These are phyloP conservation scores for Chrysochromulina parva DNA, from an alignment of 78 protist species.

Conservation along the genomic window DNA sequence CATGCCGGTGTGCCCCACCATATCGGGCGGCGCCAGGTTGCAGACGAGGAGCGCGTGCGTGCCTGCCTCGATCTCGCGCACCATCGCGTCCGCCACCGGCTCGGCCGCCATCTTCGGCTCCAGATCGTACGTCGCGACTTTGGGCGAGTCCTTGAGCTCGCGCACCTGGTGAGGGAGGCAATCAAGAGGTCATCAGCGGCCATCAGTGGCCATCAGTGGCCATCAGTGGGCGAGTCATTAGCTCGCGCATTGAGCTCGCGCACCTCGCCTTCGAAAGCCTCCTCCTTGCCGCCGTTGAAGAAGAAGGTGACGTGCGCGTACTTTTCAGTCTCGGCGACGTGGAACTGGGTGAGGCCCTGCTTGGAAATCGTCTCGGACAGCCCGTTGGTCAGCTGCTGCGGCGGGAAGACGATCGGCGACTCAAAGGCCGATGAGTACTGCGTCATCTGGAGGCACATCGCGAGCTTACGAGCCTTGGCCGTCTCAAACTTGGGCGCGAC, in stretches of 20 bases:
- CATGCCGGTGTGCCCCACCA: neutral
- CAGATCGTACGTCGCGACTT: constrained; percentile 42
- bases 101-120: constrained; percentile 26
- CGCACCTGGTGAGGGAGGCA: neutral
- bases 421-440: neutral
- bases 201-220: too few species aligned
- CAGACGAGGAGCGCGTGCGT: constrained; percentile 30
- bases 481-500: constrained; percentile 1
- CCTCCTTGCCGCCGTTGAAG: constrained; percentile 52
- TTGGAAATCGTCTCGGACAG: too few species aligned
- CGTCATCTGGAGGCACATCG: neutral
- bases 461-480: neutral
- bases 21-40: constrained; percentile 55
- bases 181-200: constrained; percentile 10
- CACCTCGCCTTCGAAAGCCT: constrained; percentile 11
- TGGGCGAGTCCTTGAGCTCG: neutral
- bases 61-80: neutral
- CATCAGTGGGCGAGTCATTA: neutral
- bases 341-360: constrained; percentile 25
- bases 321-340: constrained; percentile 57
- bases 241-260: neutral
- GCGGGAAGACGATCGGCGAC: neutral
- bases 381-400: neutral
- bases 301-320: constrained; percentile 58
- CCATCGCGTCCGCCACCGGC: neutral